Percentiles rank a stretch among this genome's conserved stretches.
Evolutionary conservation across 345 rosid genomes (phyloP).

Genomic region (Heritiera littoralis): DNA sequence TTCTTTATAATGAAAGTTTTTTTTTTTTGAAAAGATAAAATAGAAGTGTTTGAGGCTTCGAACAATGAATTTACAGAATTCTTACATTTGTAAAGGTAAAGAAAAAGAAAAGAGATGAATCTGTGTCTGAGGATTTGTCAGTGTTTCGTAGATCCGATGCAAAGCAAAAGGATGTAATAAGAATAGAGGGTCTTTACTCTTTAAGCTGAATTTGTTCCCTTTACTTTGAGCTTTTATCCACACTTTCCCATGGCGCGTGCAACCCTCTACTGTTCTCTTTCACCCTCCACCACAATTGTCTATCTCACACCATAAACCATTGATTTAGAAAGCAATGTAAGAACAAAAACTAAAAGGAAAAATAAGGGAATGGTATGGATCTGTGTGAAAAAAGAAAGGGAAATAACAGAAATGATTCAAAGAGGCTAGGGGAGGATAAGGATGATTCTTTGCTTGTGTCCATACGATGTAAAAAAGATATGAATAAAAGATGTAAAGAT

Average conservation of each 20-base stretch:
- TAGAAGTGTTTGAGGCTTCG: too few relatives aligned
- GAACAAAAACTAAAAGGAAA: neutral
- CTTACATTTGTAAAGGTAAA: too few relatives aligned
- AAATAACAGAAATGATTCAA: neutral
- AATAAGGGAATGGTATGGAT: neutral
- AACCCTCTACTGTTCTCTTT: too few relatives aligned
- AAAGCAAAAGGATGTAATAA: neutral
- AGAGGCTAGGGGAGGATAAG: neutral
- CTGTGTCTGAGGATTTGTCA: conserved; percentile 20
- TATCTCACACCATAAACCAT: too few relatives aligned
- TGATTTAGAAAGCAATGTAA: neutral
- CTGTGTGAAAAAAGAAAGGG: neutral
- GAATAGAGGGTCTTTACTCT: neutral
- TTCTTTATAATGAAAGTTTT: too few relatives aligned
- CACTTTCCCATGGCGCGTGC: neutral
- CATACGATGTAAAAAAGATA: too few relatives aligned
- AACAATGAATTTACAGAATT: too few relatives aligned
- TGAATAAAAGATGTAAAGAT: too few relatives aligned
- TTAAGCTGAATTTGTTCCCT: conserved; percentile 27
- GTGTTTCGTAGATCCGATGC: conserved; percentile 43
- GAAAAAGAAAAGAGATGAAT: neutral
- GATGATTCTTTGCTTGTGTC: neutral
- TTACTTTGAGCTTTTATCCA: neutral
- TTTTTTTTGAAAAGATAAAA: too few relatives aligned
- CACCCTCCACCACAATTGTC: neutral